Base-by-base conservation (phyloP, 202 grass and related monocot genomes). In the Alloteropsis angusta region DNA sequence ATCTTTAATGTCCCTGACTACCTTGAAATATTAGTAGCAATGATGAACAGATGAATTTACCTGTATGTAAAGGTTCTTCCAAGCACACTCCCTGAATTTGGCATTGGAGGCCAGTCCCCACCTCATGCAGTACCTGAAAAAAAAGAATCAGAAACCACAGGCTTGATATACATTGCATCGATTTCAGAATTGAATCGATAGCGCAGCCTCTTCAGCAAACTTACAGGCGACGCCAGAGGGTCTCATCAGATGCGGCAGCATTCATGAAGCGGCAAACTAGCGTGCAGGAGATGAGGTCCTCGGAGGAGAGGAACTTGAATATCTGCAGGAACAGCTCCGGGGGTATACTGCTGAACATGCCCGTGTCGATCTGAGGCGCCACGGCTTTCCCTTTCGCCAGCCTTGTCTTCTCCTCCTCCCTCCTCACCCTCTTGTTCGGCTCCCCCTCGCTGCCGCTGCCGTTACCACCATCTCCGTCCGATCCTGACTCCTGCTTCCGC, bases 31-130 rank as follows among this genome's bases (percentile, higher is more conserved):
- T 19, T 46, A 56, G 9, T 35, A 77, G 5, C 21, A 5, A 25
- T 6, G 48, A 77, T 46, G 35, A 55, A 75, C 23, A 36, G 34
- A 65, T 18, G 48, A 18, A 35, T 61, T 38, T 74, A 98, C 92
- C 92, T 89, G 88, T 75, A 99, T 96, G 55, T 96, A 99, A 56
- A 96, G 92, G 62, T 91, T 99, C 88, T 99, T 99, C 96, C 96
- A 99, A 76, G 90, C 84, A 10, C 87, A 89, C 59, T 85, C 83
- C 50, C 92, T 74, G 23, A 96, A 85, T 41, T 83, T 91, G 46
- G 83, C 81, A 18, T 81, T 81, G 68, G 86, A 82, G 26, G 72
- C 66, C 43, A 92, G 55, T 42, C 90, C 92, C 96, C 96, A 99
- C 76, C 92, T 88, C 96, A 99, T 93, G 74, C 88, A 95, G 81